A percentile compares a stretch with the other conserved stretches of the same genome.
Evolutionary conservation across 2,329 filamentous ascomycete genomes (phyloP).

Genomic region (Elsinoe ampelina): DNA sequence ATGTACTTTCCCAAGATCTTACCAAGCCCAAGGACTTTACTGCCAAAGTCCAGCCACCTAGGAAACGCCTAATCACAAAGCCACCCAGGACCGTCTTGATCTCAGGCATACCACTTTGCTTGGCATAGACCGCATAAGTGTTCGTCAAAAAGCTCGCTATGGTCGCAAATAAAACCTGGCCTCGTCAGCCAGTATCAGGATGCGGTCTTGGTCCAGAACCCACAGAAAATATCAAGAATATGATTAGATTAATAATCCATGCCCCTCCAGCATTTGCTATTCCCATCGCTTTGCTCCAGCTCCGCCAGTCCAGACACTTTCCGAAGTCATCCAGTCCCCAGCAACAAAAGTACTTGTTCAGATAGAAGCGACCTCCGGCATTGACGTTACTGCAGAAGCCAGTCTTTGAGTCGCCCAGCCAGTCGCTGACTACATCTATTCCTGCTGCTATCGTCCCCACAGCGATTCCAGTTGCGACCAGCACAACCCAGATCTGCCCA

Average conservation of each 20-base stretch:
- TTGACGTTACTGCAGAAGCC: constrained; percentile 72
- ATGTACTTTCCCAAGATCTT: constrained; percentile 25
- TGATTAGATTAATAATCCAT: constrained; percentile 78
- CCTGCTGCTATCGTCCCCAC: constrained; percentile 76
- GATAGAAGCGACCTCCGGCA: constrained; percentile 79
- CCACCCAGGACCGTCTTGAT: constrained; percentile 94
- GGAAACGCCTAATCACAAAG: constrained; percentile 80
- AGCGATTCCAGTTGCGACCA: constrained; percentile 75
- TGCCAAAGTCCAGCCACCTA: constrained; percentile 78
- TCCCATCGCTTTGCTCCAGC: constrained; percentile 70
- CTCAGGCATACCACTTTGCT: constrained; percentile 92
- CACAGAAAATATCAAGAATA: constrained; percentile 80
- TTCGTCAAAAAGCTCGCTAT: constrained; percentile 71
- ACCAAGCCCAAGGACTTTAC: constrained; percentile 86
- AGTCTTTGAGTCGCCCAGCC: constrained; percentile 85
- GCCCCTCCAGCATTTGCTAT: constrained; percentile 56
- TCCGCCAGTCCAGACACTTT: constrained; percentile 77
- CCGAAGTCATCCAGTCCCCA: constrained; percentile 75
- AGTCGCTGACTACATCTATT: constrained; percentile 85
- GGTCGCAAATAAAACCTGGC: constrained; percentile 64
- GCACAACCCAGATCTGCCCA: constrained; percentile 83
- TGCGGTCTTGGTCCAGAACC: constrained; percentile 24
- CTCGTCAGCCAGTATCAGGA: neutral
- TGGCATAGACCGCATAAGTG: constrained; percentile 77
- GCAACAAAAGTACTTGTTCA: constrained; percentile 88